Evolutionary conservation across 805 yeast genomes (phyloP).

Genomic region (Candida boleticola): DNA sequence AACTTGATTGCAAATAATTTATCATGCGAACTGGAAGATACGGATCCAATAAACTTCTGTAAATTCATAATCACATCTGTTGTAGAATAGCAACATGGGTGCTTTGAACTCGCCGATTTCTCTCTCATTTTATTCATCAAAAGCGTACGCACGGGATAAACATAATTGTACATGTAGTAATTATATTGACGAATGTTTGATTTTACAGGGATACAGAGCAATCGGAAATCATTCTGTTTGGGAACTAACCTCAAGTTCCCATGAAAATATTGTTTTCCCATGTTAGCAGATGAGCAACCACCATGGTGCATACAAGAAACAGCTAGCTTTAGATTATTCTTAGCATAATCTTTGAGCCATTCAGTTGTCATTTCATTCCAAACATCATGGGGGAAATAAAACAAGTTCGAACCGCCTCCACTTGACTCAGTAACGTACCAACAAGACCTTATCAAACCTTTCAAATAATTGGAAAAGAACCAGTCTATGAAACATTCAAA

Average conservation of each 20-base stretch:
- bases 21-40: slow-evolving; percentile 13
- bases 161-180: slow-evolving; percentile 30
- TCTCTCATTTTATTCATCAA: slow-evolving; percentile 9
- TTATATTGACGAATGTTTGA: slow-evolving; percentile 9
- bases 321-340: neutral
- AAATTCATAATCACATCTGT: slow-evolving; percentile 33
- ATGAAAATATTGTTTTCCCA: slow-evolving; percentile 16
- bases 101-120: neutral
- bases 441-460: slow-evolving; percentile 46
- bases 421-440: slow-evolving; percentile 64
- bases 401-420: slow-evolving; percentile 16
- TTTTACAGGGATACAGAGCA: slow-evolving; percentile 52
- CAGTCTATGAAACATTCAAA: slow-evolving; percentile 51
- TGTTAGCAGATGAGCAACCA: neutral
- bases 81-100: slow-evolving; percentile 39
- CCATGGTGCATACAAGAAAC: neutral
- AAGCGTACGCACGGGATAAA: slow-evolving; percentile 42
- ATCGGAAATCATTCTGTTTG: slow-evolving; percentile 57
- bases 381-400: slow-evolving; percentile 54
- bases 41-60: slow-evolving; percentile 34
- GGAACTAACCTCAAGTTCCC: slow-evolving; percentile 57
- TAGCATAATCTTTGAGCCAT: slow-evolving; percentile 41
- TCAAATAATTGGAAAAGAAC: slow-evolving; percentile 50
- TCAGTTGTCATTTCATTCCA: slow-evolving; percentile 50
- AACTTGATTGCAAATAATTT: slow-evolving; percentile 57